Base-by-base conservation (phyloP, 371 early-diverging fungal species). In the Rhizomucor miehei region DNA sequence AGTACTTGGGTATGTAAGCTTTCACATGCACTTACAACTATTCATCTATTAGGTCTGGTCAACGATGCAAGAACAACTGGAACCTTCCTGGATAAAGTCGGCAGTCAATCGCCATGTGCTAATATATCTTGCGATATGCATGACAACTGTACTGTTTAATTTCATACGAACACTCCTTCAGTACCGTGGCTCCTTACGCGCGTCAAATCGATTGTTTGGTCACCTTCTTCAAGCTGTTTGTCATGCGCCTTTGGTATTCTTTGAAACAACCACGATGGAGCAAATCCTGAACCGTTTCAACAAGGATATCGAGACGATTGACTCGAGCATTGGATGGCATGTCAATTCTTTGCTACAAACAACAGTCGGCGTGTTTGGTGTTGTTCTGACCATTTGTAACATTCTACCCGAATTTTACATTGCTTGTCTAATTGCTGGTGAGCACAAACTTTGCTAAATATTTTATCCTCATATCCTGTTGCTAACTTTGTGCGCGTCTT, bases 281-380 rank as follows among this genome's bases (percentile, higher is more conserved):
- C 87, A 93, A 17, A 90, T 98, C 50, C 74, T 95, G 73, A 91
- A 89, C 62, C 79, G 96, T 6, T 95, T 97, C 59, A 82, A 85
- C 55, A 88, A 90, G 62, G 97, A 97, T 62, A 86, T 91, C 54
- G 89, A 89, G 52, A 73, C 85, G 0, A 66, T 91, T 8, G 95
- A 95, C 58, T 86, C 80, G 44, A 71, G 79, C 40, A 75, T 94
- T 6, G 72, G 88, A 13, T 85, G 83, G 59, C 66, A 80, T 29
- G 82, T 92, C 63, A 75, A 86, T 8, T 82, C 84, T 66, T 78
- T 91, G 38, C 60, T 87, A 0, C 73, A 74, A 40, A 90, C 89
- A 0, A 57, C 89, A 0, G 67, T 84, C 45, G 79, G 79, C 35
- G 77, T 89, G 4, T 49, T 86, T 35, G 79, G 88, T 10, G 86